Evolutionary conservation across 2,329 filamentous ascomycete genomes (phyloP).

Genomic region (Pseudogymnoascus sp.): DNA sequence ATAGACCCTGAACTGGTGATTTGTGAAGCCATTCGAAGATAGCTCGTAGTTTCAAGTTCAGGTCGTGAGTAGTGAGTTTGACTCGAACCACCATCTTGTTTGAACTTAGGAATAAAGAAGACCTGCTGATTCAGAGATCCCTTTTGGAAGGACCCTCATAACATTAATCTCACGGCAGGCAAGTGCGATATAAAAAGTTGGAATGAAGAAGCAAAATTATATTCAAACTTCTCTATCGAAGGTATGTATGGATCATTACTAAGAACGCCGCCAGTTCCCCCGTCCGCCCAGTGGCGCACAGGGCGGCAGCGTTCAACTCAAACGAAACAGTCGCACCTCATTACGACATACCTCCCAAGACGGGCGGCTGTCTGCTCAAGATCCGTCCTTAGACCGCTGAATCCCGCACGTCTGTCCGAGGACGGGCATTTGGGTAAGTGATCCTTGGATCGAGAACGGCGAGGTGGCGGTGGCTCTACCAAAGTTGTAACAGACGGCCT

Average conservation of each 20-base stretch:
- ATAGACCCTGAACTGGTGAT: neutral
- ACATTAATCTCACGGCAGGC: neutral
- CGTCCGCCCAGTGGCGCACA: neutral
- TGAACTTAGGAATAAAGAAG: neutral
- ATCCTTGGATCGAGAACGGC: conserved; percentile 46
- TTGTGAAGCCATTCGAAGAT: neutral
- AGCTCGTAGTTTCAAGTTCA: neutral
- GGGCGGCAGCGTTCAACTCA: conserved; percentile 92
- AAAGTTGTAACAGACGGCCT: conserved; percentile 97
- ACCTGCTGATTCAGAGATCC: neutral
- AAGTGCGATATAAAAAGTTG: neutral
- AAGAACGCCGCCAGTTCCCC: conserved; percentile 74
- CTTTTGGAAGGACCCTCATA: neutral
- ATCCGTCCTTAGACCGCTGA: conserved; percentile 35
- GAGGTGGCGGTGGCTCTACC: conserved; percentile 81
- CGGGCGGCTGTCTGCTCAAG: conserved; percentile 67
- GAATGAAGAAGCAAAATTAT: neutral
- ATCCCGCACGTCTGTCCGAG: neutral
- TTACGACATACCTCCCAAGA: conserved; percentile 78
- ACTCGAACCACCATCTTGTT: neutral
- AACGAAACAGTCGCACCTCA: conserved; percentile 69
- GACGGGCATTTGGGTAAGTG: conserved; percentile 14
- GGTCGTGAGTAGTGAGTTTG: neutral
- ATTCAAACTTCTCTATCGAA: neutral
- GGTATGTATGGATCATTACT: conserved; percentile 93